Evolutionary conservation across 1,284 basidiomycete genomes (phyloP), one percentile per base, ranked within the genome.

Genomic region (Ceratobasidium sp.): DNA sequence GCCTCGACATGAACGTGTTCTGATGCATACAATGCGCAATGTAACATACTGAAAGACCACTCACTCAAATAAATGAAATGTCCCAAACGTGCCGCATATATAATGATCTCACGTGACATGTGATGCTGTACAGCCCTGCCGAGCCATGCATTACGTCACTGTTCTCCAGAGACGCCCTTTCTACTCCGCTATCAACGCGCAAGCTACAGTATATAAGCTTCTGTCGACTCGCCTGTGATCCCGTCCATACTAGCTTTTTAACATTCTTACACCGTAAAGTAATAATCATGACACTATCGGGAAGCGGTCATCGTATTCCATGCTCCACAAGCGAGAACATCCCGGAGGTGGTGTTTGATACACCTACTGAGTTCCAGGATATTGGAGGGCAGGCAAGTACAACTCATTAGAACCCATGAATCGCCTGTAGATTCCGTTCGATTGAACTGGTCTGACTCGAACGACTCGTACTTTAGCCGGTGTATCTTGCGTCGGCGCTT

Each of bases 401-500:
- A 9, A 7, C 26, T 4, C 23, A 18, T 23, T 11, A 8, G 6
- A 26, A 11, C 11, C 9, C 26, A 28, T 11, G 38, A 44, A 8
- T 23, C 14, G 18, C 16, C 4, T 13, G 28, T 18, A 44, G 38
- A 7, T 32, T 44, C 9, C 43, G 18, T 44, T 44, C 18, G 11
- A 11, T 44, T 44, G 9, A 44, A 52, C 14, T 23, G 49, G 21
- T 57, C 9, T 6, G 14, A 44, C 30, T 30, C 35, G 54, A 26
- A 57, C n/a, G n/a, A n/a, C 54, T 52, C 49, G 43, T 5, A n/a
- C 32, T 63, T 23, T 52, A 73, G 64, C 88, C 90, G 9, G 78
- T 93, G 74, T 93, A 85, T 82, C 76, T 93, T 43, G 92, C 91
- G 28, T 91, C 89, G 13, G 91, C 90, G 18, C 81, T 92, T 57